Evolutionary conservation across 805 yeast genomes (phyloP), one percentile per base, ranked within the genome.

Genomic region (Candida fluviatilis): DNA sequence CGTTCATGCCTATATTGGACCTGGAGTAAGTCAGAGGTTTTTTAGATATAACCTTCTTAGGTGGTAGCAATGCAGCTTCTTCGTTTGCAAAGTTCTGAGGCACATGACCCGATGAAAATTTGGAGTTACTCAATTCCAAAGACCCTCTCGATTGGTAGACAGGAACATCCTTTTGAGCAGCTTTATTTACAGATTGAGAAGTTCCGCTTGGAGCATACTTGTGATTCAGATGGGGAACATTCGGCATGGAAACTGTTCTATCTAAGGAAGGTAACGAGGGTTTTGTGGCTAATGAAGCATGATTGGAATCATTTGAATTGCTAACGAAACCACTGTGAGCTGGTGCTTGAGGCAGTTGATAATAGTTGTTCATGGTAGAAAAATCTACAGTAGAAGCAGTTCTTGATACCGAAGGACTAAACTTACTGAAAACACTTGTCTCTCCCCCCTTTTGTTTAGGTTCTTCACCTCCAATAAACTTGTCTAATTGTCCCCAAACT

Each of bases 401-500:
- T 47, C 89, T 68, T 1, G 89, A 81, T n/a, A 80, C 64, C 2
- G 75, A 64, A 1, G 90, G 89, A 27, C 84, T 80, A 55, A 79
- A 82, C 40, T 79, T 82, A 37, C 86, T 80, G 58, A 84, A 83
- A 0, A 80, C 78, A 8, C 83, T 84, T 27, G 66, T 71, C 1
- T 70, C 69, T 18, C 61, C 61, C 4, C 58, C 50, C 32, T 63
- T 64, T 4, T 61, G 49, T 5, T 62, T 59, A 0, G 63, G 50
- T 18, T 69, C 66, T 25, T 84, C 95, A 34, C 91, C 97, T 1
- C 96, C 97, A 28, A 95, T 82, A 41, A 91, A 89, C 55, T 87
- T 87, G 57, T 87, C 95, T 32, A 87, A 60, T 31, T 84, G 90
- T 8, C 93, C 91, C 95, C 95, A 87, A 38, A 88, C 82, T 54